Evolutionary conservation across 331 rosid species (phyloP).

Genomic region (Rhamnella rubrinervis): DNA sequence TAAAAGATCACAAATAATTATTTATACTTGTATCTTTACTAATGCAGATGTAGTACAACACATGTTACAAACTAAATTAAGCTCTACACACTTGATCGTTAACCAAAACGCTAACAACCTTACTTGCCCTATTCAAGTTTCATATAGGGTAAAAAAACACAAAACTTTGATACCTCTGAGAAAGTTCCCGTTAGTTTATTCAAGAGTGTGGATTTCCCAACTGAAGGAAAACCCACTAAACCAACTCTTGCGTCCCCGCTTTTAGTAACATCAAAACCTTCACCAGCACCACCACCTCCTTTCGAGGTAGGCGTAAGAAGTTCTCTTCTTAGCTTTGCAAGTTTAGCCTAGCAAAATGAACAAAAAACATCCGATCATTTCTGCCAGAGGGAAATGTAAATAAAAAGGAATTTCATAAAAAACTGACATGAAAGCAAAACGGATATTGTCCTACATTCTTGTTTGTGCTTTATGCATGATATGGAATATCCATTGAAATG

Average conservation of each 20-base stretch:
- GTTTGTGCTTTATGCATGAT: not conserved
- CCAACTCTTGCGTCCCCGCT: constrained; percentile 99
- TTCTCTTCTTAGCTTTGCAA: constrained; percentile 93
- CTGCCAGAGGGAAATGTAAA: constrained; percentile 7
- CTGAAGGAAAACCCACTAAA: constrained; percentile 97
- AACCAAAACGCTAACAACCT: not conserved
- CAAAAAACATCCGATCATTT: constrained; percentile 16
- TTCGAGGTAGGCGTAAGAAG: constrained; percentile 83
- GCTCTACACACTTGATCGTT: not conserved
- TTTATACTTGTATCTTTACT: not conserved
- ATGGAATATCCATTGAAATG: not conserved
- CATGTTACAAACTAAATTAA: constrained; percentile 2
- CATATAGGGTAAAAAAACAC: not conserved
- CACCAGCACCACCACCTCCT: constrained; percentile 97
- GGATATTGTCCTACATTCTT: not conserved
- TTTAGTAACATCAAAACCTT: constrained; percentile 98
- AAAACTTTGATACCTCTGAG: constrained; percentile 74
- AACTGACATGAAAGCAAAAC: not conserved
- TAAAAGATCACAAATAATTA: no score
- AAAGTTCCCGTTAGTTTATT: constrained; percentile 96
- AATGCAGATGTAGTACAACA: not conserved
- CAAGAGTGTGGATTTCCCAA: constrained; percentile 92
- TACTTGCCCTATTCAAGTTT: not conserved
- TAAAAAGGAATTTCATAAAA: not conserved
- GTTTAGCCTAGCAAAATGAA: constrained; percentile 71